These are phyloP conservation scores for Physocladia obscura DNA, from an alignment of 192 early-diverging fungal species.

Conservation along the genomic window DNA sequence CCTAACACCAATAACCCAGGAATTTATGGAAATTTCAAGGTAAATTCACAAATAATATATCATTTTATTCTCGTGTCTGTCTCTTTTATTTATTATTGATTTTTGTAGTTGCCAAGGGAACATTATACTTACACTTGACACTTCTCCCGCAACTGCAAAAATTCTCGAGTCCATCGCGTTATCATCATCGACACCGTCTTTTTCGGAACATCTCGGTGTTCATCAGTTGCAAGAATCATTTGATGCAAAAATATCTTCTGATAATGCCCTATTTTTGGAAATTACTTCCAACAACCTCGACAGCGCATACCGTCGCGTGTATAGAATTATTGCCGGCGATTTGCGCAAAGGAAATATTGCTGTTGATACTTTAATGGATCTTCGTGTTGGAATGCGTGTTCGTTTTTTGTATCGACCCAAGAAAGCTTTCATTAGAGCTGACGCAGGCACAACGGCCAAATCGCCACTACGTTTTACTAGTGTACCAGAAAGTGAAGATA, in stretches of 20 bases:
- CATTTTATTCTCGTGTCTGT: too few relatives aligned
- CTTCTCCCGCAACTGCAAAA: neutral
- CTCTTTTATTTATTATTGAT: too few relatives aligned
- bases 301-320: neutral
- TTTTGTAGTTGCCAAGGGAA: conserved; percentile 13
- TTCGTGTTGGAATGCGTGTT: conserved; percentile 12
- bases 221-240: neutral
- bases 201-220: neutral
- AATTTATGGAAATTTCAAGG: neutral
- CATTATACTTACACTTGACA: conserved; percentile 14
- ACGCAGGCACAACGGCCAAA: too few relatives aligned
- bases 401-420: conserved; percentile 9
- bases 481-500: too few relatives aligned
- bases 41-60: neutral
- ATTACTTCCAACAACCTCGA: neutral
- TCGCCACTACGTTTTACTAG: too few relatives aligned
- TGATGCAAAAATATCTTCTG: neutral
- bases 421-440: too few relatives aligned
- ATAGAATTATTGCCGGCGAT: conserved; percentile 20
- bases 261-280: neutral
- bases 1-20: conserved; percentile 6
- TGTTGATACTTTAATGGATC: neutral
- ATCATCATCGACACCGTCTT: neutral
- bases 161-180: neutral
- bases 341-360: conserved; percentile 22